Percentiles rank a stretch among this genome's conserved stretches.
These are phyloP conservation scores for Aspergillus flavus DNA, from an alignment of 2,329 filamentous ascomycete species.

Conservation along the genomic window DNA sequence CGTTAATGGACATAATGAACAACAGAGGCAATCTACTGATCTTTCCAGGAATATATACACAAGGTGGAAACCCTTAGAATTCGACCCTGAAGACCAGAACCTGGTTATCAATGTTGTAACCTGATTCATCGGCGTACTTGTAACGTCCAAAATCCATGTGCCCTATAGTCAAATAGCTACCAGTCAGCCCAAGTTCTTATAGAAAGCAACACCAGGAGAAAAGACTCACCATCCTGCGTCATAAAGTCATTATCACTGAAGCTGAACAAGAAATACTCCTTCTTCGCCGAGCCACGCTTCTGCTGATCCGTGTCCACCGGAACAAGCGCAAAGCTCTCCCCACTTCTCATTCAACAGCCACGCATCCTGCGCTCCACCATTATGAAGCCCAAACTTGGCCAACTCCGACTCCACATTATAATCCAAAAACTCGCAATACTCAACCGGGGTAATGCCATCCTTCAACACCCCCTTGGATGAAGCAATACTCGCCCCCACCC, in stretches of 20 bases:
- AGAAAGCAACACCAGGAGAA: not conserved
- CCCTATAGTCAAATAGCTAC: conserved; percentile 37
- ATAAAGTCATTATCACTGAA: conserved; percentile 76
- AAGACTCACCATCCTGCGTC: conserved; percentile 63
- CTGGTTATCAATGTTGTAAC: conserved; percentile 63
- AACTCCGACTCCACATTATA: conserved; percentile 69
- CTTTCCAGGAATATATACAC: not conserved
- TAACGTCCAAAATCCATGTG: conserved; percentile 61
- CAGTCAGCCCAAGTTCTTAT: conserved; percentile 8
- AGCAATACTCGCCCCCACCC: conserved; percentile 48
- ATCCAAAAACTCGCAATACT: conserved; percentile 68
- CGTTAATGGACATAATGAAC: not conserved
- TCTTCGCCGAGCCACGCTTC: conserved; percentile 37
- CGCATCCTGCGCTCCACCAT: conserved; percentile 63
- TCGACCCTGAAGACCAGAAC: conserved; percentile 58
- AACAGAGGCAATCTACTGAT: not conserved
- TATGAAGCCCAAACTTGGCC: conserved; percentile 67
- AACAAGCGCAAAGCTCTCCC: conserved; percentile 69
- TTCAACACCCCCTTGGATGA: conserved; percentile 57
- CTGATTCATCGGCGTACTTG: conserved; percentile 59
- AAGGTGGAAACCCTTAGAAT: conserved; percentile 18
- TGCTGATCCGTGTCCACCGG: conserved; percentile 53
- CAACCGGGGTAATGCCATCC: conserved; percentile 57
- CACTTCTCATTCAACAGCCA: conserved; percentile 74
- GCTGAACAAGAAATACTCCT: conserved; percentile 69